Conservation (phyloP, 106 monocot genomes). For the Amphibolis antarctica region DNA sequence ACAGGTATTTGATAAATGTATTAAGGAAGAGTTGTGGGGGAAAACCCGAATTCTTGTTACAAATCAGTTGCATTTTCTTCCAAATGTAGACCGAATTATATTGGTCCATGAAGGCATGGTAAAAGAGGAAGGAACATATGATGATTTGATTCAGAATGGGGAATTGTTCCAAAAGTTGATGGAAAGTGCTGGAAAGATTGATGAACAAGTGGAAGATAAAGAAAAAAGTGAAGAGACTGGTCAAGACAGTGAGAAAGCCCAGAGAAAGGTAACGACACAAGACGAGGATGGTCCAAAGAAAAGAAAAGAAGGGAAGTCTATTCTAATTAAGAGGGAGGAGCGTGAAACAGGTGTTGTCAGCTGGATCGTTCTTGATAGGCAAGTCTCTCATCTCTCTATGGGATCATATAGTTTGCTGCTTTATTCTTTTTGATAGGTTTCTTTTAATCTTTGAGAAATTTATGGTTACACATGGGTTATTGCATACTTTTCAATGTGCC, state of each 20-base stretch:
- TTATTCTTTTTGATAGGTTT: too few relatives aligned
- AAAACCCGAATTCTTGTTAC: conserved; percentile 98
- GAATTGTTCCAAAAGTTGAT: conserved; percentile 79
- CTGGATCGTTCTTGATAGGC: conserved; percentile 14
- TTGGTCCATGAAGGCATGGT: conserved; percentile 88
- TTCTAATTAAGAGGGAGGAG: conserved; percentile 55
- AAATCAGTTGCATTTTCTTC: conserved; percentile 98
- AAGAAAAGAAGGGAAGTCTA: conserved; percentile 21
- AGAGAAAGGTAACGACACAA: conserved; percentile 14
- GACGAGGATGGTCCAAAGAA: conserved; percentile 10
- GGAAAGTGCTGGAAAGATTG: conserved; percentile 99
- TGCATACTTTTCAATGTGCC: too few relatives aligned
- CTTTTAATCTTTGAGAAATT: too few relatives aligned
- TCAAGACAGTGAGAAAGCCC: conserved; percentile 13
- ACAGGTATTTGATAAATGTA: conserved; percentile 96
- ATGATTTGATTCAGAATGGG: conserved; percentile 64
- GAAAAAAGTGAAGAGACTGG: conserved; percentile 19
- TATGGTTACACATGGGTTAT: too few relatives aligned
- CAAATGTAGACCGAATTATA: conserved; percentile 80
- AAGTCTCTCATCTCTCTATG: not conserved
- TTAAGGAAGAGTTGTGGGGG: conserved; percentile 72
- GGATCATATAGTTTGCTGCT: too few relatives aligned
- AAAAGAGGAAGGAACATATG: conserved; percentile 95
- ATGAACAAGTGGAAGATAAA: conserved; percentile 62
- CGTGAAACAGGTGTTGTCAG: conserved; percentile 92